phyloP scores from a whole-genome alignment of 2,329 filamentous ascomycete genomes.

The Colletotrichum sp. region DNA sequence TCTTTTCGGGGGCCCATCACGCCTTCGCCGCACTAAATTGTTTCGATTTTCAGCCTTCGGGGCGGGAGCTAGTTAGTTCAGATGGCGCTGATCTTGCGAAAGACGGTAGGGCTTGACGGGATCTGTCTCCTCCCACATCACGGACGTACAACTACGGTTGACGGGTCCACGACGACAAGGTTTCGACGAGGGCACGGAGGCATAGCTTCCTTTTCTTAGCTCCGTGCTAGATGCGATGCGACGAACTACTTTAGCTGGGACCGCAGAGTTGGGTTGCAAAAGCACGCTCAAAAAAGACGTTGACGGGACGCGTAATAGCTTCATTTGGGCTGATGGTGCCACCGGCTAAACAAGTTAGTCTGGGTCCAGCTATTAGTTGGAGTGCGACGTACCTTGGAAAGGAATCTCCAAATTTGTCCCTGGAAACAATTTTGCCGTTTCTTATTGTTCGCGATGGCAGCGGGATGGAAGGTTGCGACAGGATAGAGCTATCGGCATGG shows the following conservation, averaged over 20 bases:
- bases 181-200: neutral
- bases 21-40: neutral
- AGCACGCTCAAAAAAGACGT: neutral
- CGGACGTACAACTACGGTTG: neutral
- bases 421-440: neutral
- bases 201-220: neutral
- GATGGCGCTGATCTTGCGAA: neutral
- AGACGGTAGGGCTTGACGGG: neutral
- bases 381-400: neutral
- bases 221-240: neutral
- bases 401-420: neutral
- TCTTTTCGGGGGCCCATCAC: neutral
- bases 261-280: neutral
- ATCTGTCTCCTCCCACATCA: neutral
- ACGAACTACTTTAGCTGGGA: neutral
- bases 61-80: neutral
- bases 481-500: neutral
- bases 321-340: neutral
- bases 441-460: neutral
- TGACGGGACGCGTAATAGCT: neutral
- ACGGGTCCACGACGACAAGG: neutral
- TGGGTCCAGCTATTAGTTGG: neutral
- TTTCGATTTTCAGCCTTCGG: neutral
- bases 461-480: neutral
- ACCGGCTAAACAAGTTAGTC: neutral